phyloP scores from a whole-genome alignment of 768 basidiomycete genomes.

The Suillus tomentosus region DNA sequence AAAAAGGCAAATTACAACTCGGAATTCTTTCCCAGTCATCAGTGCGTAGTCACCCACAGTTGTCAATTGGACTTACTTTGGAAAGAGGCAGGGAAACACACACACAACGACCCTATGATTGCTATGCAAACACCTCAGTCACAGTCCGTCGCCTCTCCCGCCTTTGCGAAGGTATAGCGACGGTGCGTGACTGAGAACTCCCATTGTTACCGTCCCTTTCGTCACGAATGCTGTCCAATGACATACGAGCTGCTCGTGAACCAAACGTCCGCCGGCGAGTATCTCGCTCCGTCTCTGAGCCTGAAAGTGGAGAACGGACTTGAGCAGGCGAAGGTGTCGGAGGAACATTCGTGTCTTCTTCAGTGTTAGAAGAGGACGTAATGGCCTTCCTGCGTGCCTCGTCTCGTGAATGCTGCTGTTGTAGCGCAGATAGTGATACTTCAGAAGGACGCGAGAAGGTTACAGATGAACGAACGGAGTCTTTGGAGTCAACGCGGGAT shows the following conservation, averaged over 20 bases:
- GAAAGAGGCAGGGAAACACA: constrained; percentile 11
- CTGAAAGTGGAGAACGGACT: constrained; percentile 38
- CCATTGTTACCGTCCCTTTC: constrained; percentile 36
- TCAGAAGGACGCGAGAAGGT: constrained; percentile 68
- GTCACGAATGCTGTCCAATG: constrained; percentile 40
- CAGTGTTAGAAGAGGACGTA: constrained; percentile 30
- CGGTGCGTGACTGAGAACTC: constrained; percentile 45
- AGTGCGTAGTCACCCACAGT: neutral
- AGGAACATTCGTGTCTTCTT: constrained; percentile 22
- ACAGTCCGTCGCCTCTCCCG: constrained; percentile 51
- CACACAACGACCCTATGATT: constrained; percentile 15
- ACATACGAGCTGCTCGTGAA: constrained; percentile 46
- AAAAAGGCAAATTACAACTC: constrained; percentile 23
- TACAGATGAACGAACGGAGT: constrained; percentile 47
- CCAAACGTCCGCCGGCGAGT: constrained; percentile 41
- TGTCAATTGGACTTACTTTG: constrained; percentile 22
- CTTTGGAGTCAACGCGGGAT: constrained; percentile 49
- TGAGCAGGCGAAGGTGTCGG: constrained; percentile 21
- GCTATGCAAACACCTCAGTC: constrained; percentile 46
- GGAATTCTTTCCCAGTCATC: constrained; percentile 11
- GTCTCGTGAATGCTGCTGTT: constrained; percentile 49
- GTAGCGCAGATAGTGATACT: constrained; percentile 55
- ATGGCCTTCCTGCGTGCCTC: constrained; percentile 38
- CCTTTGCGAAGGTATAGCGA: constrained; percentile 33
- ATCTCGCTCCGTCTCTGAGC: constrained; percentile 54